Evolutionary conservation across 495 filamentous ascomycete species (phyloP).

Genomic region (Xylaria intraflava): DNA sequence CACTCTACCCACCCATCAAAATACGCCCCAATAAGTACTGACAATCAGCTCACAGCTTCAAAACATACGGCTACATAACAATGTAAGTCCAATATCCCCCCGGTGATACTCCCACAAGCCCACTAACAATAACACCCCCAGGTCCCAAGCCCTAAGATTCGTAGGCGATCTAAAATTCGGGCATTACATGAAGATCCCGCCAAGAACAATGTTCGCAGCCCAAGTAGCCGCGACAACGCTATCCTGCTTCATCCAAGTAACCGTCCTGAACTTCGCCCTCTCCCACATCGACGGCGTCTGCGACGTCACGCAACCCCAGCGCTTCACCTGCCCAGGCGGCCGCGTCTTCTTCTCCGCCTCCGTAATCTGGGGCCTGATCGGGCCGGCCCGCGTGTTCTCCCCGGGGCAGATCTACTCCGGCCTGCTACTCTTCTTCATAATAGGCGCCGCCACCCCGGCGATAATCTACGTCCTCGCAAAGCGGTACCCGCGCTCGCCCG

Average conservation of each 20-base stretch:
- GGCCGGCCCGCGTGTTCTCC: slow-evolving; percentile 61
- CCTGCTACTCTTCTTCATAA: slow-evolving; percentile 57
- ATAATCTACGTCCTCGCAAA: slow-evolving; percentile 51
- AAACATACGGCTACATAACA: slow-evolving; percentile 68
- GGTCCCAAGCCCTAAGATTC: slow-evolving; percentile 49
- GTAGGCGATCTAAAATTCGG: slow-evolving; percentile 52
- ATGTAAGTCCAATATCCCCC: slow-evolving; percentile 34
- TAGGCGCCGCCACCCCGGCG: slow-evolving; percentile 52
- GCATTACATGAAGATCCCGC: slow-evolving; percentile 68
- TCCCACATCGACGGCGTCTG: slow-evolving; percentile 56
- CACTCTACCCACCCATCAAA: background rate
- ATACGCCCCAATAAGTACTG: background rate
- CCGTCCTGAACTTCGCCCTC: slow-evolving; percentile 60
- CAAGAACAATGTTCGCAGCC: slow-evolving; percentile 59
- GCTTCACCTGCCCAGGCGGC: slow-evolving; percentile 63
- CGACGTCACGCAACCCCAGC: slow-evolving; percentile 51
- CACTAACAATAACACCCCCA: background rate
- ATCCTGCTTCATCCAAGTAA: slow-evolving; percentile 60
- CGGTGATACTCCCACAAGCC: background rate
- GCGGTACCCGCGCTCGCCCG: slow-evolving; percentile 44
- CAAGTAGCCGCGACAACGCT: slow-evolving; percentile 61
- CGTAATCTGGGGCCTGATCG: slow-evolving; percentile 64
- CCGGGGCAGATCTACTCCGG: slow-evolving; percentile 60
- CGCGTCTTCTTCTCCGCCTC: slow-evolving; percentile 62
- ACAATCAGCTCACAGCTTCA: slow-evolving; percentile 45